A percentile compares a stretch with the other conserved stretches of the same genome.
phyloP scores from a whole-genome alignment of 352 stramenopile genomes.

The Peronosclerospora sorghi region DNA sequence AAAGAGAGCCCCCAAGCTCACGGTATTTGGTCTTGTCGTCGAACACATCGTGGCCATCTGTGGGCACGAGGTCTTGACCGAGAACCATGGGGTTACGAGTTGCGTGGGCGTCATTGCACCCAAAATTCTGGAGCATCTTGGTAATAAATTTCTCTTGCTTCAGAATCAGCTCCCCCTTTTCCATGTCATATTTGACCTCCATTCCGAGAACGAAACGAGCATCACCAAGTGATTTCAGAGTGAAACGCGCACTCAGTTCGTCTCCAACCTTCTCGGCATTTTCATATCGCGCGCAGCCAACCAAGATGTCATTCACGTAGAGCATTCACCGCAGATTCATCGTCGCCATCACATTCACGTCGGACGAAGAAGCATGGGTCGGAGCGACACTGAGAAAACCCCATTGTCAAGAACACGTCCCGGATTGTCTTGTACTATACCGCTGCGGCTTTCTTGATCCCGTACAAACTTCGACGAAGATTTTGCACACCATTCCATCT shows the following conservation, averaged over 20 bases:
- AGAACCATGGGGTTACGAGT: neutral
- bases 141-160: constrained; percentile 3
- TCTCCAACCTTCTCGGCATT: neutral
- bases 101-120: neutral
- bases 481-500: neutral
- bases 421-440: constrained; percentile 23
- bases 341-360: too few relatives aligned
- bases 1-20: constrained; percentile 4
- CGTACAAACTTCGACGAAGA: constrained; percentile 17
- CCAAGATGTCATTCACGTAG: neutral
- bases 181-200: constrained; percentile 1
- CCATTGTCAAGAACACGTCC: constrained; percentile 1
- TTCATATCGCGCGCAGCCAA: neutral
- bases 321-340: neutral
- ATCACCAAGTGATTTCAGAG: constrained; percentile 8
- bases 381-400: neutral
- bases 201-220: constrained; percentile 4
- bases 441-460: constrained; percentile 19
- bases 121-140: constrained; percentile 1
- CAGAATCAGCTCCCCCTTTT: neutral
- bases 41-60: neutral
- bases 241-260: constrained; percentile 1
- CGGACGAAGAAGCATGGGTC: neutral
- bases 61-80: neutral
- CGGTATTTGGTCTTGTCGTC: neutral